phyloP scores from a whole-genome alignment of 1,284 basidiomycete species.

The Entoloma clypeatum region DNA sequence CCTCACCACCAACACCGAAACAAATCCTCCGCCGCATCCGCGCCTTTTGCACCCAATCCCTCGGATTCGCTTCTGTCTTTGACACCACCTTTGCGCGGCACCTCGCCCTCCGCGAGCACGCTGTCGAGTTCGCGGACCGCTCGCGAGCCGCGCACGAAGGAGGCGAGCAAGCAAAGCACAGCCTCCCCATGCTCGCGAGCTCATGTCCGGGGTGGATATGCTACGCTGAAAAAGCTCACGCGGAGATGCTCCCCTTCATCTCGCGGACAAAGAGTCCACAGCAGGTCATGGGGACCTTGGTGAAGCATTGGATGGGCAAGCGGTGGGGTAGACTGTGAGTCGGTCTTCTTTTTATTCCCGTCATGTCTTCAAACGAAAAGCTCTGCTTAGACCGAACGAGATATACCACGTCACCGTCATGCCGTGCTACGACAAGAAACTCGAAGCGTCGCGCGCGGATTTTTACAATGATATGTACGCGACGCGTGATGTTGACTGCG shows the following conservation, averaged over 20 bases:
- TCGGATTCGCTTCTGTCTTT: constrained; percentile 77
- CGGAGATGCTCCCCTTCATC: constrained; percentile 91
- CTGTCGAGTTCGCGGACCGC: constrained; percentile 79
- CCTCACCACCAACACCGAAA: constrained; percentile 46
- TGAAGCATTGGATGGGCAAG: constrained; percentile 79
- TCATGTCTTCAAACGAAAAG: constrained; percentile 4
- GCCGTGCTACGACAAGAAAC: constrained; percentile 99
- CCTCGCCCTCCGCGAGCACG: constrained; percentile 79
- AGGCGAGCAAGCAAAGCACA: constrained; percentile 26
- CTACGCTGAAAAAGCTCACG: constrained; percentile 97
- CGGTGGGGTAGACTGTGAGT: constrained; percentile 66
- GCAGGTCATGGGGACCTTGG: constrained; percentile 90
- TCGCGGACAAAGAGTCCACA: constrained; percentile 89
- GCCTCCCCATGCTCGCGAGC: constrained; percentile 88
- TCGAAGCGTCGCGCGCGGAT: constrained; percentile 92
- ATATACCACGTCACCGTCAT: constrained; percentile 97
- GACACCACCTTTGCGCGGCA: constrained; percentile 96
- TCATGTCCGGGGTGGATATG: constrained; percentile 99
- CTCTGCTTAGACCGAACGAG: constrained; percentile 60
- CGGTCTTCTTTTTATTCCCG: background rate
- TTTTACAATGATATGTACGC: constrained; percentile 79
- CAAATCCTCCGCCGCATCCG: constrained; percentile 68
- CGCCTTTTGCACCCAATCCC: constrained; percentile 53
- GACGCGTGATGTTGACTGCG: constrained; percentile 94
- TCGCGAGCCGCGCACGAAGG: constrained; percentile 19